Percentiles rank a stretch among this genome's conserved stretches.
phyloP scores from a whole-genome alignment of 2,329 filamentous ascomycete genomes.

The Trichoderma endophyticum region DNA sequence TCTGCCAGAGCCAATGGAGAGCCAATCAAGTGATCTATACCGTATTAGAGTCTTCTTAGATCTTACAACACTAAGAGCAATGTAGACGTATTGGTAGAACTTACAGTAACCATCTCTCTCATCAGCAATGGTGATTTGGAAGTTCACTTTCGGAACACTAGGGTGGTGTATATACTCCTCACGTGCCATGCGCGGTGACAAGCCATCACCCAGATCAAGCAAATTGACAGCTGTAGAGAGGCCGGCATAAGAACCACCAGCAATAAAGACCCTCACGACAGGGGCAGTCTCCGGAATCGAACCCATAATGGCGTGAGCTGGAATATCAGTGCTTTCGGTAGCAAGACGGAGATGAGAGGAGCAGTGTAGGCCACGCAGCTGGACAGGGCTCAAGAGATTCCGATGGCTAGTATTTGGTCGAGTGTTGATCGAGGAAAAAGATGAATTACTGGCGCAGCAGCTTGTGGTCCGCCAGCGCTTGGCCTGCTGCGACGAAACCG shows the following conservation, averaged over 20 bases:
- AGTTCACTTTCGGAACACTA: constrained; percentile 46
- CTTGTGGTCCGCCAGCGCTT: neutral
- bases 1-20: constrained; percentile 69
- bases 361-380: neutral
- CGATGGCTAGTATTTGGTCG: neutral
- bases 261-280: constrained; percentile 59
- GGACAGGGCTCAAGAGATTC: neutral
- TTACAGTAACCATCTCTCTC: constrained; percentile 81
- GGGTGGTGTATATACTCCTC: constrained; percentile 39
- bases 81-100: constrained; percentile 28
- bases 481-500: neutral
- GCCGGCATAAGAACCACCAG: constrained; percentile 71
- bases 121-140: constrained; percentile 72
- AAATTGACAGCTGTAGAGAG: constrained; percentile 65
- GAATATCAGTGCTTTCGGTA: neutral
- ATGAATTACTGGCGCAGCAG: neutral
- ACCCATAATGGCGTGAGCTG: constrained; percentile 27
- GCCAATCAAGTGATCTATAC: constrained; percentile 69
- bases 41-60: neutral
- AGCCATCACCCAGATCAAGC: constrained; percentile 60
- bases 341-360: neutral
- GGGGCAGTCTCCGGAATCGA: constrained; percentile 29
- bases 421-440: neutral
- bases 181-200: constrained; percentile 44
- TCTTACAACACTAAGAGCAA: neutral